Evolutionary conservation across 768 basidiomycete genomes (phyloP), one percentile per base, ranked within the genome.

Genomic region (Clathrus columnatus): DNA sequence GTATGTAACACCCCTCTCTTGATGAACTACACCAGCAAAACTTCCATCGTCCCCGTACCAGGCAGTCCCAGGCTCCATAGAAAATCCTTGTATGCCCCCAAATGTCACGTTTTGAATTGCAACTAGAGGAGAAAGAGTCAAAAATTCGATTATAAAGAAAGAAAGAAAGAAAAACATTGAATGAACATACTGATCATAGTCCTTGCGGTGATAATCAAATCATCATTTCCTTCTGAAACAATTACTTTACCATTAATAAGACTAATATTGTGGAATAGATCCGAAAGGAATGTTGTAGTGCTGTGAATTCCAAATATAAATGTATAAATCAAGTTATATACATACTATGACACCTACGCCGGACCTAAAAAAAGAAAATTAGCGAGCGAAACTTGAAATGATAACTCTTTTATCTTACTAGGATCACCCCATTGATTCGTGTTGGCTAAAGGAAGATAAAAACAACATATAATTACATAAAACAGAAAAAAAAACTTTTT

Each of bases 271-370:
- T 36, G 42, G 21, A 44, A 36, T 6, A 53, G 20, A 1, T 53
- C 51, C 16, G 51, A 24, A 1, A 53, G 30, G 41, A 53, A 53
- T 23, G 51, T 44, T 20, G 7, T 7, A n/a, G 51, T 20, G 16
- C 51, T 53, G n/a, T 23, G 28, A 20, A n/a, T n/a, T n/a, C n/a
- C n/a, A n/a, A n/a, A n/a, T n/a, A n/a, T n/a, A 26, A 47, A 7
- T 17, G 1, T 53, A 16, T 6, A n/a, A n/a, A n/a, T n/a, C n/a
- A n/a, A n/a, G n/a, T n/a, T n/a, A n/a, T n/a, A n/a, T n/a, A n/a
- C n/a, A n/a, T n/a, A n/a, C n/a, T n/a, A n/a, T n/a, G 42, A 16
- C 23, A 63, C 72, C 36, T 59, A 73, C 73, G 61, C 70, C 6
- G 63, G 18, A 45, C 72, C 73, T 73, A 26, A 5, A 47, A 47